These are phyloP conservation scores for Firmiana major DNA, from an alignment of 345 rosid genomes.

Conservation along the genomic window DNA sequence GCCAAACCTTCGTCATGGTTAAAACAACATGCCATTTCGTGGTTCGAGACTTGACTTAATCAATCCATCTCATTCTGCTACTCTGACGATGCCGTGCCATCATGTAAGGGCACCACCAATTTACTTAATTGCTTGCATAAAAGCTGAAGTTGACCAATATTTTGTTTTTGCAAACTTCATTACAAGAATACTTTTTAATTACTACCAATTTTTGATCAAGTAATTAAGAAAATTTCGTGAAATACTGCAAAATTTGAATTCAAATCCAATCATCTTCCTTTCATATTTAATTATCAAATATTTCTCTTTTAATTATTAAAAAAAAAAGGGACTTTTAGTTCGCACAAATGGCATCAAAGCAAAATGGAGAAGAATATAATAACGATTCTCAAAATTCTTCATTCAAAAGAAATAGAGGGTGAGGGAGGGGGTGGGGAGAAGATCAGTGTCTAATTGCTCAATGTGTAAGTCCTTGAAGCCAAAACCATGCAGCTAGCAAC, in stretches of 20 bases:
- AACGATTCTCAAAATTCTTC: not conserved
- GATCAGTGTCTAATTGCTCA: not conserved
- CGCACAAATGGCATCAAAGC: not conserved
- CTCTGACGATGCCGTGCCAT: not conserved
- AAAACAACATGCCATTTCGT: too few species aligned
- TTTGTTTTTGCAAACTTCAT: not conserved
- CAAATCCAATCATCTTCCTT: too few species aligned
- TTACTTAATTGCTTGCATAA: not conserved
- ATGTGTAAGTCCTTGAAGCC: not conserved
- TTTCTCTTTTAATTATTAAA: too few species aligned
- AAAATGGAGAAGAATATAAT: not conserved
- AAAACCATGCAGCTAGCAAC: too few species aligned
- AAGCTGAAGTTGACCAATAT: not conserved
- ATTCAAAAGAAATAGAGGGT: not conserved
- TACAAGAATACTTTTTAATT: not conserved
- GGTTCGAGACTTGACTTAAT: too few species aligned
- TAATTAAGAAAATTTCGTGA: too few species aligned
- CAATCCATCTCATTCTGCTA: not conserved
- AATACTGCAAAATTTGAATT: too few species aligned
- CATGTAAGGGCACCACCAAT: not conserved
- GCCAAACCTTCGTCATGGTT: too few species aligned
- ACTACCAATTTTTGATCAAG: too few species aligned
- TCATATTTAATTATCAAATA: too few species aligned
- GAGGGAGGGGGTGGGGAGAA: not conserved
- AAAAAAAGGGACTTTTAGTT: not conserved